These are phyloP conservation scores for Erysimum cheiranthoides DNA, from an alignment of 345 rosid genomes.

Conservation along the genomic window DNA sequence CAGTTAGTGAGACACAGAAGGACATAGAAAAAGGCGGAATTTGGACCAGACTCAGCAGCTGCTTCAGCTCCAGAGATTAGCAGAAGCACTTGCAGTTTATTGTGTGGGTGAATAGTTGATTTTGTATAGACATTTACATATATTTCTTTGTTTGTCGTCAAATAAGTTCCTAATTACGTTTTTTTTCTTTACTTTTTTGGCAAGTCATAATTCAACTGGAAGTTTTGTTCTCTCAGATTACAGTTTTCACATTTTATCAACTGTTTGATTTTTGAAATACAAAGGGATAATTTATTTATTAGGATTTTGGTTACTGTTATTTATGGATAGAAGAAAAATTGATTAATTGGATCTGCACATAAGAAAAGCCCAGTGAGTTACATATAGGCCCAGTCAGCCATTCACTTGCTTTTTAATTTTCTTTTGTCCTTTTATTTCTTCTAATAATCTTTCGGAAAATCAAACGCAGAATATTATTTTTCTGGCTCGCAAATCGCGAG, in stretches of 20 bases:
- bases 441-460: background rate
- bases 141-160: slow-evolving; percentile 19
- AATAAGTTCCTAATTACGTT: slow-evolving; percentile 18
- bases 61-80: slow-evolving; percentile 45
- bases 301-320: too few relatives aligned
- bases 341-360: too few relatives aligned
- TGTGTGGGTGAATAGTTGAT: slow-evolving; percentile 13
- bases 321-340: too few relatives aligned
- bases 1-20: slow-evolving; percentile 23
- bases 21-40: slow-evolving; percentile 40
- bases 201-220: background rate
- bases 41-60: slow-evolving; percentile 52
- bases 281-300: too few relatives aligned
- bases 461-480: slow-evolving; percentile 25
- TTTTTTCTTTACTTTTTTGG: background rate
- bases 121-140: slow-evolving; percentile 24
- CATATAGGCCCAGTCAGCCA: background rate
- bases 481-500: slow-evolving; percentile 28
- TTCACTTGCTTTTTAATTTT: background rate
- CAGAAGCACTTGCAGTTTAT: slow-evolving; percentile 1
- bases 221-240: slow-evolving; percentile 13
- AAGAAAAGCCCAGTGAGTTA: slow-evolving; percentile 21
- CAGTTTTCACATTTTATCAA: slow-evolving; percentile 5
- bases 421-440: background rate
- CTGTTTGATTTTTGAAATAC: background rate